Percentiles rank a stretch among this genome's conserved stretches.
Evolutionary conservation across 345 rosid species (phyloP).

Genomic region (Psidium friedrichsthalianum): DNA sequence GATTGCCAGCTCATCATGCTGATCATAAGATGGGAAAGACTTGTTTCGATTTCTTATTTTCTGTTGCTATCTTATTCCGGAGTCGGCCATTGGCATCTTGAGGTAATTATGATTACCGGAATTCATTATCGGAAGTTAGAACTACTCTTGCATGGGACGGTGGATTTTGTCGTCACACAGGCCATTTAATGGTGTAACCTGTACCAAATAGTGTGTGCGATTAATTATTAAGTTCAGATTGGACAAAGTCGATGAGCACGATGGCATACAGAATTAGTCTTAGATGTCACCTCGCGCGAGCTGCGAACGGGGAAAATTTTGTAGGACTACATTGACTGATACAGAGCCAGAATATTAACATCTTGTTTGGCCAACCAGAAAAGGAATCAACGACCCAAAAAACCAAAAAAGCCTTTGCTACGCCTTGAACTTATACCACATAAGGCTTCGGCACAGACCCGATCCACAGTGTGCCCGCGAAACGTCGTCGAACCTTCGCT

Average conservation of each 20-base stretch:
- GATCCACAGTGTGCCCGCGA: slow-evolving; percentile 13
- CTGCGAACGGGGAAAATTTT: not conserved
- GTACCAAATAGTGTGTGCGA: not conserved
- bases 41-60: not conserved
- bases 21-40: not conserved
- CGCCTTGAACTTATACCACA: slow-evolving; percentile 6
- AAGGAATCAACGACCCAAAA: not conserved
- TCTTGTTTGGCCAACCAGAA: too few relatives aligned
- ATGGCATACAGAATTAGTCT: not conserved
- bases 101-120: not conserved
- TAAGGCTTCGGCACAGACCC: slow-evolving; percentile 30
- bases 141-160: not conserved
- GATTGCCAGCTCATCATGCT: slow-evolving; percentile 77
- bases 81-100: not conserved
- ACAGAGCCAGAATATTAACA: not conserved
- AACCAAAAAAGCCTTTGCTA: not conserved
- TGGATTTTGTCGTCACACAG: not conserved
- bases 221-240: not conserved
- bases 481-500: slow-evolving; percentile 33
- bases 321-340: not conserved
- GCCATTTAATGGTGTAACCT: not conserved
- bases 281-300: not conserved
- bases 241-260: not conserved
- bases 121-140: not conserved
- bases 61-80: too few relatives aligned